Conservation (phyloP, 441 rosid species). For the Isatis lusitanica region DNA sequence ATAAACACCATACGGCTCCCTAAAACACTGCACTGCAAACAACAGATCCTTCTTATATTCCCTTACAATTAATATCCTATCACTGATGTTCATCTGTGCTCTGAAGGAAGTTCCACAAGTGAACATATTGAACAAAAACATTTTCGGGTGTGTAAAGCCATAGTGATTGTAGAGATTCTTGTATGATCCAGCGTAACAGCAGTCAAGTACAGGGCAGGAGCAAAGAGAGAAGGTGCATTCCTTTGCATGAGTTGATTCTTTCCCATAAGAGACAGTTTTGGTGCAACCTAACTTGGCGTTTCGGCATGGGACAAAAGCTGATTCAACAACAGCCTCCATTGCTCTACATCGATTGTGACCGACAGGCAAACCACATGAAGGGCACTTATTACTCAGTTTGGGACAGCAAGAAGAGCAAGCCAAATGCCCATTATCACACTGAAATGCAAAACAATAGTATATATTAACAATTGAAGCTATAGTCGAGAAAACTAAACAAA, state of each 20-base stretch:
- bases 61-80: background rate
- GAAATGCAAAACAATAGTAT: background rate
- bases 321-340: background rate
- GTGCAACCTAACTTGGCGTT: background rate
- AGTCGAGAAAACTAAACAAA: too few relatives aligned
- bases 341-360: background rate
- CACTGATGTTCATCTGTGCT: background rate
- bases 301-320: background rate
- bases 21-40: background rate
- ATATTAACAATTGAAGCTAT: too few relatives aligned
- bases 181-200: background rate
- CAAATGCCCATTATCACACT: slow-evolving; percentile 1
- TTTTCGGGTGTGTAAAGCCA: too few relatives aligned
- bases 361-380: background rate
- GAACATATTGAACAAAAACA: too few relatives aligned
- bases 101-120: background rate
- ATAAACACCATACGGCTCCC: background rate
- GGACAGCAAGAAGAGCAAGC: background rate
- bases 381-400: background rate
- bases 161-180: background rate
- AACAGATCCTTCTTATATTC: background rate
- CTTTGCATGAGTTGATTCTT: background rate
- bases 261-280: background rate
- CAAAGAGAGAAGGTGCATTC: background rate
- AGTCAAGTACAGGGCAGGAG: background rate